Conservation (phyloP, 768 basidiomycete genomes). For the Phanerochaete sordida region DNA sequence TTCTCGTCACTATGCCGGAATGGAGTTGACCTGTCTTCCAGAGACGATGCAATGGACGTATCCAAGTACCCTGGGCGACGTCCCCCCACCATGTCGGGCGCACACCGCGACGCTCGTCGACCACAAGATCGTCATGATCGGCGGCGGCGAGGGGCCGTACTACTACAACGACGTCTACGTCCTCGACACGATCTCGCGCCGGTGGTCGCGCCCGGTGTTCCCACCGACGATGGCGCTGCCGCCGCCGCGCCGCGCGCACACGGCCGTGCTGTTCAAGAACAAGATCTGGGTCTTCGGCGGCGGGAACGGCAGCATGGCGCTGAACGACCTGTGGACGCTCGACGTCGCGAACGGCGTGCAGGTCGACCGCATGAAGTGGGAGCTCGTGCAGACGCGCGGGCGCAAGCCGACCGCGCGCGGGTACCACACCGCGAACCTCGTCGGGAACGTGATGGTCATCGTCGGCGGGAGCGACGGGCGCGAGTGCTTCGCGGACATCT, state of each 20-base stretch:
- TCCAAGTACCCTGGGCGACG: conserved; percentile 71
- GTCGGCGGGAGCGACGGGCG: conserved; percentile 90
- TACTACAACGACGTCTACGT: conserved; percentile 86
- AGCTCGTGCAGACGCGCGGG: conserved; percentile 52
- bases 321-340: conserved; percentile 88
- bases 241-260: conserved; percentile 79
- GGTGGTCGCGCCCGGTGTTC: conserved; percentile 54
- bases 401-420: conserved; percentile 63
- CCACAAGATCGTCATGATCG: conserved; percentile 76
- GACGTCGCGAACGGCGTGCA: conserved; percentile 46
- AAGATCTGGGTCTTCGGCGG: conserved; percentile 89
- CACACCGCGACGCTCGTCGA: conserved; percentile 86
- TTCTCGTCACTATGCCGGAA: too few relatives aligned
- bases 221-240: conserved; percentile 18
- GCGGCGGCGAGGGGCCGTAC: conserved; percentile 77
- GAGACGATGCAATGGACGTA: conserved; percentile 91
- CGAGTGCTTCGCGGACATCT: conserved; percentile 85
- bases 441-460: conserved; percentile 82
- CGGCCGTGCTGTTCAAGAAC: conserved; percentile 66
- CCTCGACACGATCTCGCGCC: conserved; percentile 71
- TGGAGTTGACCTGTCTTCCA: conserved; percentile 24
- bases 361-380: conserved; percentile 52
- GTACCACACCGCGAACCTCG: conserved; percentile 88
- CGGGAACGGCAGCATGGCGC: conserved; percentile 87
- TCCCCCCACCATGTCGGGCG: conserved; percentile 80